Conservation (phyloP, 2,329 filamentous ascomycete species). For the Fonsecaea pedrosoi region DNA sequence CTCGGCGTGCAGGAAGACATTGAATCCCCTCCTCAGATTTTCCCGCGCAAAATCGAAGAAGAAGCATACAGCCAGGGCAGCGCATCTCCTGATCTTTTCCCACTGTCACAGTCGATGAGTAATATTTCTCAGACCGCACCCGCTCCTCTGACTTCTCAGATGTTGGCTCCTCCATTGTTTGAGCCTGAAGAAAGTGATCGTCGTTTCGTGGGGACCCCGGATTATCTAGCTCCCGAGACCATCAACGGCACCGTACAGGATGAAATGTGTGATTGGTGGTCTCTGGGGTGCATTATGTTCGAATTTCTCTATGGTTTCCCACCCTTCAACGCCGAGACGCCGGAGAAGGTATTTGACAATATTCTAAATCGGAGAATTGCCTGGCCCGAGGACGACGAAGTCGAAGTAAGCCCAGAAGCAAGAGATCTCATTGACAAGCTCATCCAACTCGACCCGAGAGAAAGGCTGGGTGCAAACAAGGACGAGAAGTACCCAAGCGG, state of each 20-base stretch:
- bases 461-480: slow-evolving; percentile 83
- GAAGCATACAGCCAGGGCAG: slow-evolving; percentile 72
- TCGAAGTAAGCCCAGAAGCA: slow-evolving; percentile 78
- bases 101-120: slow-evolving; percentile 67
- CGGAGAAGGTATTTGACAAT: slow-evolving; percentile 95
- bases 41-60: slow-evolving; percentile 69
- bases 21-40: slow-evolving; percentile 51
- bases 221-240: slow-evolving; percentile 95
- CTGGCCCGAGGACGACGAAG: slow-evolving; percentile 86
- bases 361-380: slow-evolving; percentile 88
- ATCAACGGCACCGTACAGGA: slow-evolving; percentile 95
- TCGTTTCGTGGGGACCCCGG: slow-evolving; percentile 93
- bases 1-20: slow-evolving; percentile 73
- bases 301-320: slow-evolving; percentile 94
- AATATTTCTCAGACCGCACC: slow-evolving; percentile 48
- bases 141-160: slow-evolving; percentile 62
- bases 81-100: slow-evolving; percentile 77
- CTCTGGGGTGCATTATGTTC: slow-evolving; percentile 96
- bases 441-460: slow-evolving; percentile 80
- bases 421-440: slow-evolving; percentile 94
- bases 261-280: slow-evolving; percentile 99
- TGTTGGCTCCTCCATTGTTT: slow-evolving; percentile 92
- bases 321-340: slow-evolving; percentile 87
- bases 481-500: slow-evolving; percentile 83
- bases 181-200: slow-evolving; percentile 93